phyloP scores from a whole-genome alignment of 2,329 filamentous ascomycete genomes.

The Calonectria pseudoturangicola region DNA sequence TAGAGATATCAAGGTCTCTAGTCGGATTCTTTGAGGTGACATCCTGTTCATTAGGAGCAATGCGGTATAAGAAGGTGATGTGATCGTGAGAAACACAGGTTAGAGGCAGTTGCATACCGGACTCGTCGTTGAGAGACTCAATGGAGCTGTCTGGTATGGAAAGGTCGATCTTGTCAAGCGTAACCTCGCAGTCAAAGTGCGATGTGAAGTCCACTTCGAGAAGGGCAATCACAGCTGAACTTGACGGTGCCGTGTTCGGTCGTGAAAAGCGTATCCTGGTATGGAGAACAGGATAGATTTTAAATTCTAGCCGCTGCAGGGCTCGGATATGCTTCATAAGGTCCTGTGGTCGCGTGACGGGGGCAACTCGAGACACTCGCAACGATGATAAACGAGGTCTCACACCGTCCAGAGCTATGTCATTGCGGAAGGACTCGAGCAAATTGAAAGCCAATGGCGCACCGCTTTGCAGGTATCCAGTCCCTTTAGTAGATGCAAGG shows the following conservation, averaged over 20 bases:
- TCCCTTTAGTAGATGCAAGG: conserved; percentile 55
- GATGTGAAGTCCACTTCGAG: conserved; percentile 85
- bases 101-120: conserved; percentile 72
- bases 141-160: conserved; percentile 75
- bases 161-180: conserved; percentile 76
- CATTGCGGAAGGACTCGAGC: conserved; percentile 82
- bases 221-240: conserved; percentile 79
- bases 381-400: conserved; percentile 82
- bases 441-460: conserved; percentile 83
- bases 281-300: conserved; percentile 81
- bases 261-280: conserved; percentile 83
- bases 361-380: conserved; percentile 84
- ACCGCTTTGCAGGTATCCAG: conserved; percentile 82
- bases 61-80: conserved; percentile 83
- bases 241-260: conserved; percentile 74
- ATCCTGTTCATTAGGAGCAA: conserved; percentile 72
- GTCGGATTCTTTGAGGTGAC: conserved; percentile 66
- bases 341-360: conserved; percentile 77
- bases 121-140: conserved; percentile 72
- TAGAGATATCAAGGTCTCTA: conserved; percentile 74
- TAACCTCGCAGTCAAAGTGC: conserved; percentile 80
- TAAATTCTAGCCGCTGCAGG: conserved; percentile 77
- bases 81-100: conserved; percentile 83
- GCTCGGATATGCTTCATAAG: conserved; percentile 78
- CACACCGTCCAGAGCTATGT: conserved; percentile 77